Evolutionary conservation across 192 early-diverging fungal species (phyloP), one percentile per base, ranked within the genome.

Genomic region (Hyaloraphidium curvatum): DNA sequence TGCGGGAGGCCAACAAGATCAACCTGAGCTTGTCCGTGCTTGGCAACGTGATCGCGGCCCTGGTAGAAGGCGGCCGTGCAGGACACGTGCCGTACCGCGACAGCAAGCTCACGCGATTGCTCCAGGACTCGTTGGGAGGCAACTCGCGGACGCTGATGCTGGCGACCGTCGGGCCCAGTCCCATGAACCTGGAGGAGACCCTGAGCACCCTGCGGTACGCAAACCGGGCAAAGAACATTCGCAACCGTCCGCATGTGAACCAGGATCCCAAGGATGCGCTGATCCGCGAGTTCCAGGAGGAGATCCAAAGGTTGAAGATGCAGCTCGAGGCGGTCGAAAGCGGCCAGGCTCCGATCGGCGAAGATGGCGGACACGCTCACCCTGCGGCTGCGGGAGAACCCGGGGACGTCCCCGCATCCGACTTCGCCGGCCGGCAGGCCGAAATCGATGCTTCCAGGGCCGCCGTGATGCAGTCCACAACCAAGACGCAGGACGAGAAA

Each of bases 191-290:
- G 54, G 77, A 79, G 22, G 77, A 79, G 62, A 76, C 75, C 3
- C 30, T 79, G 16, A 75, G 72, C 1, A 77, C 77, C 14, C 62
- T 79, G 21, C 55, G 77, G 41, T 79, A 79, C 31, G 77, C 77
- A 0, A 78, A 74, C 41, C 63, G 77, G 21, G 71, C 77, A 3
- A 79, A 79, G 64, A 78, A 70, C 31, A 79, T 79, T 61, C 78
- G 78, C 55, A 79, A 79, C 59, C 78, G 78, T 54, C 77, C 77
- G 21, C 78, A 79, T 59, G 66, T 79, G 62, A 79, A 79, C 51
- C 75, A 79, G 59, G 77, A 79, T 59, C 77, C 77, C 1, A 79
- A 74, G 67, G 74, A 79, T 55, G 77, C 77, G 7, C 75, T 79
- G 75, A 63, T 79, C 19, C 56, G 75, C 39, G 66, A 74, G 51